These are phyloP conservation scores for Penicillium sp. DNA, from an alignment of 2,329 filamentous ascomycete species.

Conservation along the genomic window DNA sequence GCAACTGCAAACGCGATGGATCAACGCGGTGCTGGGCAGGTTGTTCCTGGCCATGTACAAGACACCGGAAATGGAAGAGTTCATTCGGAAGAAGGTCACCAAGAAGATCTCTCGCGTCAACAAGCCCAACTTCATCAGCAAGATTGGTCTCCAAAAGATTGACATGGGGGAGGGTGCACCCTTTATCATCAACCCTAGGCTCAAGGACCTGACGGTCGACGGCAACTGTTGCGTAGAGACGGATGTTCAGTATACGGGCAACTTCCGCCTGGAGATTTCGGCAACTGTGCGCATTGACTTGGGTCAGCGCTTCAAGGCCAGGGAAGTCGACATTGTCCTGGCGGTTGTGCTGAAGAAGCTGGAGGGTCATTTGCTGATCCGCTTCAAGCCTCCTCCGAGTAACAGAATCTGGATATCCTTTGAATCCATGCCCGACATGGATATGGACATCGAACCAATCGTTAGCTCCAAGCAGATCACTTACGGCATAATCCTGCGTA, in stretches of 20 bases:
- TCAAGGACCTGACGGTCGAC: conserved; percentile 83
- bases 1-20: conserved; percentile 79
- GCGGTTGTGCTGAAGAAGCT: conserved; percentile 76
- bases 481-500: conserved; percentile 78
- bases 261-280: conserved; percentile 79
- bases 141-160: conserved; percentile 71
- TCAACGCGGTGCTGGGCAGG: conserved; percentile 83
- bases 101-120: conserved; percentile 95
- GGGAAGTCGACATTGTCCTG: conserved; percentile 81
- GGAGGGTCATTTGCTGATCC: conserved; percentile 73
- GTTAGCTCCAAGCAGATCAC: conserved; percentile 93
- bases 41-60: conserved; percentile 81
- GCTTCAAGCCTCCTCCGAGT: conserved; percentile 88
- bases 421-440: conserved; percentile 81
- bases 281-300: conserved; percentile 86
- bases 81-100: conserved; percentile 74
- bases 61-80: conserved; percentile 68
- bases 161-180: conserved; percentile 80
- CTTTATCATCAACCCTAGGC: conserved; percentile 74
- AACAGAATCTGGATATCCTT: conserved; percentile 96
- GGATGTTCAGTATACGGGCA: conserved; percentile 80
- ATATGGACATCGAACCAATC: conserved; percentile 88
- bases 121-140: conserved; percentile 79
- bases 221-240: conserved; percentile 81
- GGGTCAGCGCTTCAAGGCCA: conserved; percentile 74